Base-by-base conservation (phyloP, 495 filamentous ascomycete species). In the Usnea hakonensis region DNA sequence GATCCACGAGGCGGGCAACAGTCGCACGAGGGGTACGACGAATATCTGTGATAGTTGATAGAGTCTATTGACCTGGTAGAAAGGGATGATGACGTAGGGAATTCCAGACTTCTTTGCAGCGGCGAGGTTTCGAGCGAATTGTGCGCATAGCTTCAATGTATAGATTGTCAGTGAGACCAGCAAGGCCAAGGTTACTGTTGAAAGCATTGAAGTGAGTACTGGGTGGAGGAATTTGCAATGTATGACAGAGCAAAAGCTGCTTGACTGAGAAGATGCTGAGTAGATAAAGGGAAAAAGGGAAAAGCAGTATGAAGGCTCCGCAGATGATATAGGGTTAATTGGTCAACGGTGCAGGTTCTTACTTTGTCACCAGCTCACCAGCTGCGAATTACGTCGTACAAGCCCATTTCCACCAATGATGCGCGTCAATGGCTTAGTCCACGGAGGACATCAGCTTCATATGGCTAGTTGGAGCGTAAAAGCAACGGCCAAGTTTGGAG, bases 61-160 rank as follows among this genome's bases (percentile, higher is more conserved):
- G 17, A 74, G 44, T 16, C 71, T 65, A 40, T 72, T 73, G 28
- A 65, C n/a, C 17, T 54, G 65, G 41, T 67, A 69, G 57, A 76
- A 71, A 14, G 72, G 73, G 28, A 72, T 66, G 28, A 77, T 38
- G 2, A 72, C 65, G 53, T 78, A 76, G 14, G 78, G 74, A 5
- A 78, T 68, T 21, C 72, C 73, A 1, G 65, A 68, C 21, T 28
- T 62, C 60, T 66, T 63, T 10, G 64, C 64, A 5, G 60, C 55
- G 33, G 55, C 50, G 11, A 63, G 35, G 17, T 66, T 63, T 19
- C 48, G 46, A 41, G 40, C 44, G 6, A 65, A 61, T 8, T 57
- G 37, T 17, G 30, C 28, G 41, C 35, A 52, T 48, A 60, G 35
- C 14, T 65, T 65, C 32, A 57, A n/a, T 1, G 35, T 30, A 37